These are phyloP conservation scores for Coprinellus aureogranulatus DNA, from an alignment of 768 basidiomycete species.

Conservation along the genomic window DNA sequence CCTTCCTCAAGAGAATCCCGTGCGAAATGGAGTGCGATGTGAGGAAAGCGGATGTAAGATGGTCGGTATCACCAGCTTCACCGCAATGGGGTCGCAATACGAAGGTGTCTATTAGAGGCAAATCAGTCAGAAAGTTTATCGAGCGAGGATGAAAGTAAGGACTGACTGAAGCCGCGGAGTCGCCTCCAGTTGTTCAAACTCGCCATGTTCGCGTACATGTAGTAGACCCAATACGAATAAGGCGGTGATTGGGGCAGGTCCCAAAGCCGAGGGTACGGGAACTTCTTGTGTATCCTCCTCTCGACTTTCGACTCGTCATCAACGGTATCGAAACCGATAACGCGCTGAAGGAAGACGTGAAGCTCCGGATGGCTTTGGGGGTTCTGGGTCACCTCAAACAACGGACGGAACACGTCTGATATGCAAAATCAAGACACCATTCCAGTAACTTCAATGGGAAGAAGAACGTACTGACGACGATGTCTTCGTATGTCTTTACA, in stretches of 20 bases:
- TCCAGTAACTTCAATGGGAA: not conserved
- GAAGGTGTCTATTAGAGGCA: conserved; percentile 73
- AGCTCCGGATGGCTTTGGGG: conserved; percentile 89
- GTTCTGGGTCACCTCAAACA: conserved; percentile 95
- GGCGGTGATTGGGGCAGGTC: conserved; percentile 87
- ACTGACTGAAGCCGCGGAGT: conserved; percentile 85
- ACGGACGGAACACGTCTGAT: conserved; percentile 84
- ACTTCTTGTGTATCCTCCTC: conserved; percentile 87
- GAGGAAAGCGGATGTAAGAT: conserved; percentile 92
- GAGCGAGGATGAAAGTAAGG: too few relatives aligned
- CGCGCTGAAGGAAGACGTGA: conserved; percentile 92
- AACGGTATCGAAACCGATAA: conserved; percentile 96
- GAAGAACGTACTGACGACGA: conserved; percentile 72
- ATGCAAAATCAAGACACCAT: not conserved
- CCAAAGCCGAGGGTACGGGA: conserved; percentile 90
- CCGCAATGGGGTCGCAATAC: conserved; percentile 96
- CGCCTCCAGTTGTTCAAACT: conserved; percentile 93
- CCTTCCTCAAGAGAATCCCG: conserved; percentile 96
- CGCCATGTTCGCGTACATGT: conserved; percentile 96
- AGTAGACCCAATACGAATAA: conserved; percentile 97
- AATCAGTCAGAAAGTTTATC: not conserved
- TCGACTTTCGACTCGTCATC: conserved; percentile 97
- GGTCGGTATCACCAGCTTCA: conserved; percentile 98
- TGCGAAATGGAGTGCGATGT: conserved; percentile 98
- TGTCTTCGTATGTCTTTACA: conserved; percentile 84